phyloP scores from a whole-genome alignment of 2,329 filamentous ascomycete genomes.

The Teratosphaeria nubilosa region DNA sequence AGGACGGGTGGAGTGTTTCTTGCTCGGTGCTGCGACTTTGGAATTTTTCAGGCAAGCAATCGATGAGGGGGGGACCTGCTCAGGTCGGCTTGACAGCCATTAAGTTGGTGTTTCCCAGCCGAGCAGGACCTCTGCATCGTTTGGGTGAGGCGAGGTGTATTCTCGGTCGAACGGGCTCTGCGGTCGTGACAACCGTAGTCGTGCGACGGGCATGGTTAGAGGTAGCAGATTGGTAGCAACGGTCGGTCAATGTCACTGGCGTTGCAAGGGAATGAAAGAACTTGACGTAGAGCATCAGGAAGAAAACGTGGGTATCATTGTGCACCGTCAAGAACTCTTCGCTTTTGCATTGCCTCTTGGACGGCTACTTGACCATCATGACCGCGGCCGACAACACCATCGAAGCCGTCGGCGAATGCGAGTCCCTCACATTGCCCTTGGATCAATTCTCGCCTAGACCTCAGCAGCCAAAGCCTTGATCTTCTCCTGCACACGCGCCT shows the following conservation, averaged over 20 bases:
- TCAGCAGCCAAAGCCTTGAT: constrained; percentile 65
- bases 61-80: too few species aligned
- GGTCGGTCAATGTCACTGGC: background rate
- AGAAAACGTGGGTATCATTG: background rate
- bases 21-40: too few species aligned
- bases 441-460: background rate
- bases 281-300: background rate
- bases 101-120: too few species aligned
- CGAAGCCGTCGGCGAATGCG: background rate
- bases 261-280: background rate
- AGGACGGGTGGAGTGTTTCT: too few species aligned
- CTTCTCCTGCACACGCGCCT: constrained; percentile 75
- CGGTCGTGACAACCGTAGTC: too few species aligned
- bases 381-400: background rate
- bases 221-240: background rate
- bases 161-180: too few species aligned
- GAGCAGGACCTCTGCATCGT: too few species aligned
- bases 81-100: too few species aligned
- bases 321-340: background rate
- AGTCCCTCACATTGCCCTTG: background rate
- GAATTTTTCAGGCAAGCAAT: too few species aligned
- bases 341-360: background rate
- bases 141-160: too few species aligned
- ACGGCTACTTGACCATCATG: background rate
- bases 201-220: too few species aligned